A percentile compares a stretch with the other conserved stretches of the same genome.
Evolutionary conservation across 306 rosid species (phyloP).

Genomic region (Canavalia gladiata): DNA sequence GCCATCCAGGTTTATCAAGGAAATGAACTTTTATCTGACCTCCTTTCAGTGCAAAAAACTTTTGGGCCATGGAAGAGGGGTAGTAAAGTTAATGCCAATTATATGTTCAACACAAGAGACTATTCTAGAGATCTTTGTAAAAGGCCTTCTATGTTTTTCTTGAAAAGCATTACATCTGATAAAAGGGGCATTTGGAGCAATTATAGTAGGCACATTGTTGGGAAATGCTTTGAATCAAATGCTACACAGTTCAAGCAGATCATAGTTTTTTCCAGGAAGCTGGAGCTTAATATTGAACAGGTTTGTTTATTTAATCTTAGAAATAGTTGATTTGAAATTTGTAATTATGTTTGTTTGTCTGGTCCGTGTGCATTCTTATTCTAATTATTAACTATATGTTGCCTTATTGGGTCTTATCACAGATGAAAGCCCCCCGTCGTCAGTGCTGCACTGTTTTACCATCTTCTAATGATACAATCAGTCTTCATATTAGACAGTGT

Average conservation of each 20-base stretch:
- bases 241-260: conserved; percentile 59
- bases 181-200: conserved; percentile 63
- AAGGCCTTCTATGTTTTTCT: conserved; percentile 68
- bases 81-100: conserved; percentile 58
- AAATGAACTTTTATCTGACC: conserved; percentile 75
- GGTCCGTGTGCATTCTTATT: conserved; percentile 42
- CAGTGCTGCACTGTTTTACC: conserved; percentile 73
- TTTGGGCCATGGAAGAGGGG: conserved; percentile 86
- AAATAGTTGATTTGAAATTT: conserved; percentile 9
- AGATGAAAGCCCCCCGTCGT: conserved; percentile 89
- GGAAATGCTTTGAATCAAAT: conserved; percentile 60
- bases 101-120: conserved; percentile 70
- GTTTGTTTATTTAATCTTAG: conserved; percentile 48
- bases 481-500: conserved; percentile 66
- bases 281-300: conserved; percentile 70
- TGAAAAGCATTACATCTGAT: conserved; percentile 60
- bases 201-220: conserved; percentile 59
- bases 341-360: neutral
- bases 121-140: conserved; percentile 79
- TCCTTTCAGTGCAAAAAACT: conserved; percentile 72
- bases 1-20: conserved; percentile 78
- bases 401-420: conserved; percentile 43
- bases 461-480: conserved; percentile 55
- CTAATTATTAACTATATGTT: conserved; percentile 29
- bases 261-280: conserved; percentile 68